These are phyloP conservation scores for Tulasnella sp. DNA, from an alignment of 768 basidiomycete species.

Conservation along the genomic window DNA sequence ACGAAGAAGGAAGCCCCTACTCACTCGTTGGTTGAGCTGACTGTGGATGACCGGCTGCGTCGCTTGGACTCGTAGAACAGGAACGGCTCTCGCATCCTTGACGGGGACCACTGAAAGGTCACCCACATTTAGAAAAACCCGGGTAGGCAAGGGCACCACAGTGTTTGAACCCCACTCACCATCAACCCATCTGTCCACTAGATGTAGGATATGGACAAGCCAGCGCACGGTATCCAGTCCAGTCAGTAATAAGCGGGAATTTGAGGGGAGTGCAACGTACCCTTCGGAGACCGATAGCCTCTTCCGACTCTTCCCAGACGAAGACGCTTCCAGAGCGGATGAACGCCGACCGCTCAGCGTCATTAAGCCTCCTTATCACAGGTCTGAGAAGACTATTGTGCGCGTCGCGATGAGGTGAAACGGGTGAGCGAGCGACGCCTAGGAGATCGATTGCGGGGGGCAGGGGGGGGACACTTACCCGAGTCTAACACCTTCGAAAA, in stretches of 20 bases:
- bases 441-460: not conserved
- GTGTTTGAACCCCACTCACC: not conserved
- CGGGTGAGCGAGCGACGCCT: not conserved
- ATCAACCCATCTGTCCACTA: slow-evolving; percentile 59
- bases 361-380: slow-evolving; percentile 56
- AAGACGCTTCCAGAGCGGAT: slow-evolving; percentile 61
- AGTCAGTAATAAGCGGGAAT: not conserved
- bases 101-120: slow-evolving; percentile 51
- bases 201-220: not conserved
- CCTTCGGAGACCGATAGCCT: slow-evolving; percentile 59
- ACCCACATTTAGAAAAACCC: not conserved
- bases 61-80: slow-evolving; percentile 56
- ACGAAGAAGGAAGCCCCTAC: slow-evolving; percentile 40
- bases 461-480: slow-evolving; percentile 30
- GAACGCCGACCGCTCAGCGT: slow-evolving; percentile 49
- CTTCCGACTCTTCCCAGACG: slow-evolving; percentile 67
- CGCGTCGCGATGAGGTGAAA: not conserved
- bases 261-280: slow-evolving; percentile 1
- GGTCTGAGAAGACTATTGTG: slow-evolving; percentile 43
- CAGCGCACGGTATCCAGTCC: not conserved
- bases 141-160: not conserved
- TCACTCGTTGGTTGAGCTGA: slow-evolving; percentile 33
- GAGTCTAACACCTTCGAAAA: slow-evolving; percentile 62
- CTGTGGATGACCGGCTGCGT: slow-evolving; percentile 18
- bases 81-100: slow-evolving; percentile 66